Evolutionary conservation across 345 rosid genomes (phyloP).

Genomic region (Microthlaspi erraticum): DNA sequence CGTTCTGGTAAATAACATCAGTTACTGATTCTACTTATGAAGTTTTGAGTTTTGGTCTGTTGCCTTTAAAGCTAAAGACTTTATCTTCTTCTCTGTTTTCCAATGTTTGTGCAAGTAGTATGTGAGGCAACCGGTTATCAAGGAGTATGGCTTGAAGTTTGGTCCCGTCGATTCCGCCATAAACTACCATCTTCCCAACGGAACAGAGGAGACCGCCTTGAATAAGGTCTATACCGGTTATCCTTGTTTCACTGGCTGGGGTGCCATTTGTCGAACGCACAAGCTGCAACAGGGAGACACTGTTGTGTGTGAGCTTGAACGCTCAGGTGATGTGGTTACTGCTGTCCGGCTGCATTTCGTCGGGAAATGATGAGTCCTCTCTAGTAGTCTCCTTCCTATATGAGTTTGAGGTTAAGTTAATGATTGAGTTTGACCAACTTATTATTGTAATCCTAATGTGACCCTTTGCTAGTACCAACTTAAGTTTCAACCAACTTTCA

Average conservation of each 20-base stretch:
- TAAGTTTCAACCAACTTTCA: too few species aligned
- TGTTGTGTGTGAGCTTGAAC: conserved; percentile 38
- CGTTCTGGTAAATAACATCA: conserved; percentile 27
- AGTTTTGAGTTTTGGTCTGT: not conserved
- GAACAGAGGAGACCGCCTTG: not conserved
- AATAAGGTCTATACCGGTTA: not conserved
- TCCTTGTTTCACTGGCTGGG: conserved; percentile 32
- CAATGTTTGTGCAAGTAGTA: conserved; percentile 31
- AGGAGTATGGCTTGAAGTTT: conserved; percentile 26
- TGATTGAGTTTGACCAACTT: too few species aligned
- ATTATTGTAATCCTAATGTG: too few species aligned
- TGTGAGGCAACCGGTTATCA: not conserved
- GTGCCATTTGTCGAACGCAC: conserved; percentile 2
- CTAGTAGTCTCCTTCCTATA: too few species aligned
- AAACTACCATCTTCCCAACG: conserved; percentile 4
- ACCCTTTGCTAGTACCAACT: not conserved
- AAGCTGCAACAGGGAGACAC: conserved; percentile 19
- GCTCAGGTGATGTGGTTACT: conserved; percentile 19
- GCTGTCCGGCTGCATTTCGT: conserved; percentile 2
- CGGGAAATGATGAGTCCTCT: too few species aligned
- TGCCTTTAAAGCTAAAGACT: conserved; percentile 8
- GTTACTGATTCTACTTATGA: not conserved
- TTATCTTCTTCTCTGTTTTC: not conserved
- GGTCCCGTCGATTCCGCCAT: conserved; percentile 4
- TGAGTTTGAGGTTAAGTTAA: too few species aligned